Percentiles rank a stretch among this genome's conserved stretches.
These are phyloP conservation scores for Talaromyces proteolyticus DNA, from an alignment of 495 filamentous ascomycete species.

Conservation along the genomic window DNA sequence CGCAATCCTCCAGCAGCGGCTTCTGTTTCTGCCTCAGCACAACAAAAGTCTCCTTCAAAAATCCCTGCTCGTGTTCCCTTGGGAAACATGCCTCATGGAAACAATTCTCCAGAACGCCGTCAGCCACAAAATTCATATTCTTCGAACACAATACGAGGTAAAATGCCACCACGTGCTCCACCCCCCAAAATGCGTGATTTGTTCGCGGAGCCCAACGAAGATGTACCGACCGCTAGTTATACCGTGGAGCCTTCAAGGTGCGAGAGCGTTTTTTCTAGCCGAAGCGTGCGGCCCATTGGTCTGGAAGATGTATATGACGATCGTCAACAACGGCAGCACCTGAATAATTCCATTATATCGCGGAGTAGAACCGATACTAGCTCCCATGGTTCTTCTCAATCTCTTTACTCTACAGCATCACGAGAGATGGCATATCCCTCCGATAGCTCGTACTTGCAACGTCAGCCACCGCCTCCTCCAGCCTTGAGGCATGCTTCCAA, in stretches of 20 bases:
- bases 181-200: conserved; percentile 85
- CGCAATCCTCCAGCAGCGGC: conserved; percentile 46
- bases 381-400: conserved; percentile 31
- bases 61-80: conserved; percentile 78
- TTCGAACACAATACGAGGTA: conserved; percentile 48
- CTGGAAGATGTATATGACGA: conserved; percentile 88
- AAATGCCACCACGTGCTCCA: conserved; percentile 62
- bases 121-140: conserved; percentile 41
- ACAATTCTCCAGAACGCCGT: conserved; percentile 75
- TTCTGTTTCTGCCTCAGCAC: neutral
- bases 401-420: conserved; percentile 27
- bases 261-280: conserved; percentile 58
- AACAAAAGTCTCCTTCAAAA: conserved; percentile 61
- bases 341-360: conserved; percentile 41
- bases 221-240: conserved; percentile 51
- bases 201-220: conserved; percentile 61
- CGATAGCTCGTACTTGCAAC: conserved; percentile 35
- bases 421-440: conserved; percentile 25
- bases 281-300: conserved; percentile 66
- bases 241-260: conserved; percentile 55
- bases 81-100: conserved; percentile 71
- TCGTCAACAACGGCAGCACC: conserved; percentile 43
- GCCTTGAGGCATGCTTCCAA: conserved; percentile 66
- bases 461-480: conserved; percentile 35
- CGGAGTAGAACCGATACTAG: conserved; percentile 14